Evolutionary conservation across 2,329 filamentous ascomycete genomes (phyloP).

Genomic region (Ophiostoma sp.): DNA sequence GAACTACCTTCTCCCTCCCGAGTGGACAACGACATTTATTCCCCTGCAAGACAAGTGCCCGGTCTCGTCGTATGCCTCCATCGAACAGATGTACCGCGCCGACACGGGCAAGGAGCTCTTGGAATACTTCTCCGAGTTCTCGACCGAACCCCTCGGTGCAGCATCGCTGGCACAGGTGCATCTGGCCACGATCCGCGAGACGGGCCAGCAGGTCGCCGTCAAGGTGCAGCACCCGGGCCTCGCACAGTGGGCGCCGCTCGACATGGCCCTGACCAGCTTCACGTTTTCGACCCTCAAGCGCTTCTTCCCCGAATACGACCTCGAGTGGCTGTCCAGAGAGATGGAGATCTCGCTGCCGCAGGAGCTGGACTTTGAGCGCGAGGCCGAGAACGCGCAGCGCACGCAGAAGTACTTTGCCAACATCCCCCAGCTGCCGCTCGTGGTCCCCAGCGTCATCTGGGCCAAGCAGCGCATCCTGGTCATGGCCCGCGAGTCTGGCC

Average conservation of each 20-base stretch:
- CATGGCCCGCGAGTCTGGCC: slow-evolving; percentile 88
- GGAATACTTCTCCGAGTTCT: slow-evolving; percentile 83
- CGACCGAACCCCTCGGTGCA: slow-evolving; percentile 74
- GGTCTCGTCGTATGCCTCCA: slow-evolving; percentile 80
- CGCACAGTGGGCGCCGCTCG: slow-evolving; percentile 83
- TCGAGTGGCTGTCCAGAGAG: slow-evolving; percentile 91
- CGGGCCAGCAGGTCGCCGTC: slow-evolving; percentile 82
- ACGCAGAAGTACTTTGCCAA: slow-evolving; percentile 75
- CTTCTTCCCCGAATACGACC: slow-evolving; percentile 95
- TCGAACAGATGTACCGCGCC: slow-evolving; percentile 75
- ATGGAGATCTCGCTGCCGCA: slow-evolving; percentile 87
- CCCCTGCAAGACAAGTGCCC: slow-evolving; percentile 94
- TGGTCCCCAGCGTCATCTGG: slow-evolving; percentile 88
- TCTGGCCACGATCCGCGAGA: slow-evolving; percentile 73
- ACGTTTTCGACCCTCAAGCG: slow-evolving; percentile 85
- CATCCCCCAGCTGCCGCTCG: slow-evolving; percentile 63
- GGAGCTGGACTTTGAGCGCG: slow-evolving; percentile 82
- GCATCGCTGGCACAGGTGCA: slow-evolving; percentile 95
- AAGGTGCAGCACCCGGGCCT: slow-evolving; percentile 92
- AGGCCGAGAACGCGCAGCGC: slow-evolving; percentile 76
- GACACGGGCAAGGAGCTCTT: slow-evolving; percentile 76
- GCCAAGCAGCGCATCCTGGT: slow-evolving; percentile 83
- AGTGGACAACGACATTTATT: slow-evolving; percentile 95
- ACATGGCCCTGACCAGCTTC: slow-evolving; percentile 78
- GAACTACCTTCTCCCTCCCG: slow-evolving; percentile 84